Evolutionary conservation across 176 grass and related monocot species (phyloP).

Genomic region (Stipa capillata): DNA sequence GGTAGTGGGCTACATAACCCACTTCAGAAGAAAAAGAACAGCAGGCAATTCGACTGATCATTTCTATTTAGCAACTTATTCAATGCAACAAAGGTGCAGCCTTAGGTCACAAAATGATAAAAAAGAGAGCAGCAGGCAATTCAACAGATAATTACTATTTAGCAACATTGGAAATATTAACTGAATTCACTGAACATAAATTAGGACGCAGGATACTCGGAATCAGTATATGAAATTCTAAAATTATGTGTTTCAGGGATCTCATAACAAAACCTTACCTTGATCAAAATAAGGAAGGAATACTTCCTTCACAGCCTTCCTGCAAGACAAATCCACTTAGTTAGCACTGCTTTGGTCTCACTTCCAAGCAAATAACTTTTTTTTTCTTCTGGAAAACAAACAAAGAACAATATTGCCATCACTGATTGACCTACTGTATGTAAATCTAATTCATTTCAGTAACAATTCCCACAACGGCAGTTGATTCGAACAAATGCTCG

Average conservation of each 20-base stretch:
- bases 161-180: background rate
- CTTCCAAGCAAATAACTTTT: background rate
- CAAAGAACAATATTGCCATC: too few relatives aligned
- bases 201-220: background rate
- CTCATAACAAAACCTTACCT: conserved; percentile 29
- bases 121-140: background rate
- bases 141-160: background rate
- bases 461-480: background rate
- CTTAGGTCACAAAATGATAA: background rate
- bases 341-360: background rate
- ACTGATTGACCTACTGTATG: too few relatives aligned
- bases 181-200: background rate
- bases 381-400: too few relatives aligned
- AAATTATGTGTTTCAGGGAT: background rate
- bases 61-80: too few relatives aligned
- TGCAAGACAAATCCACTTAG: conserved; percentile 28
- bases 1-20: too few relatives aligned
- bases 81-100: background rate
- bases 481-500: background rate
- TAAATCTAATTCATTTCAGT: background rate
- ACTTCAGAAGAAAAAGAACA: too few relatives aligned
- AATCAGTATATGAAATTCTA: background rate
- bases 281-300: conserved; percentile 76
- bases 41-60: too few relatives aligned
- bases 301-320: conserved; percentile 63